Percentiles rank a stretch among this genome's conserved stretches.
phyloP scores from a whole-genome alignment of 1,284 basidiomycete genomes.

The Athelia psychrophila region DNA sequence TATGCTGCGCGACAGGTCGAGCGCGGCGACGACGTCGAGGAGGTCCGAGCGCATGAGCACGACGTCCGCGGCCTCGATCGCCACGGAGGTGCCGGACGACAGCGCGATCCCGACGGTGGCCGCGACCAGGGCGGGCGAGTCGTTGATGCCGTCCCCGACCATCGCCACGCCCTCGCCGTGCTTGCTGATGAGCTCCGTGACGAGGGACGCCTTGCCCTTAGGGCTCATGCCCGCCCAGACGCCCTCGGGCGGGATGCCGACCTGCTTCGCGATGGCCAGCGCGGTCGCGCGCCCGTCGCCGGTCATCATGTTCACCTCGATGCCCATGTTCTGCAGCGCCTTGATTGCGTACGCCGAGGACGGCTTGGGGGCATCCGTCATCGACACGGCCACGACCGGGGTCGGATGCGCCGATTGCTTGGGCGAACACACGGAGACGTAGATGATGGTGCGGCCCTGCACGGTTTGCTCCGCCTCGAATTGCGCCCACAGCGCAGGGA shows the following conservation, averaged over 20 bases:
- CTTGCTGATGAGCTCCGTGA: slow-evolving; percentile 76
- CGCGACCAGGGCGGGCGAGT: slow-evolving; percentile 94
- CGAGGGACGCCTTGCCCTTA: slow-evolving; percentile 85
- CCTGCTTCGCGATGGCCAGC: slow-evolving; percentile 80
- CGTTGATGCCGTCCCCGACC: slow-evolving; percentile 99
- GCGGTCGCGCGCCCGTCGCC: slow-evolving; percentile 86
- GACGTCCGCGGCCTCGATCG: slow-evolving; percentile 96
- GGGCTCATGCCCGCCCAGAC: slow-evolving; percentile 92
- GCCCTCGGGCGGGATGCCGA: slow-evolving; percentile 77
- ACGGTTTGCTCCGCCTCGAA: slow-evolving; percentile 71
- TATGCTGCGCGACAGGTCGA: slow-evolving; percentile 88
- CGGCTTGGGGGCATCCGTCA: slow-evolving; percentile 83
- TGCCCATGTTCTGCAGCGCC: slow-evolving; percentile 82
- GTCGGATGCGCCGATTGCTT: slow-evolving; percentile 34
- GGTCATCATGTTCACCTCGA: slow-evolving; percentile 89
- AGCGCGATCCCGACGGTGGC: slow-evolving; percentile 96
- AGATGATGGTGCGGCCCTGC: slow-evolving; percentile 83
- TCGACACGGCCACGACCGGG: slow-evolving; percentile 70
- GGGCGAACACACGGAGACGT: slow-evolving; percentile 58
- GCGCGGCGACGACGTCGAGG: slow-evolving; percentile 94
- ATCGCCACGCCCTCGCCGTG: slow-evolving; percentile 79
- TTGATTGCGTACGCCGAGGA: slow-evolving; percentile 80
- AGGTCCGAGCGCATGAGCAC: slow-evolving; percentile 97
- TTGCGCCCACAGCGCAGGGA: slow-evolving; percentile 54
- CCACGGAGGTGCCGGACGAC: slow-evolving; percentile 93